Evolutionary conservation across 2,329 filamentous ascomycete genomes (phyloP).

Genomic region (Aspergillus sp.): DNA sequence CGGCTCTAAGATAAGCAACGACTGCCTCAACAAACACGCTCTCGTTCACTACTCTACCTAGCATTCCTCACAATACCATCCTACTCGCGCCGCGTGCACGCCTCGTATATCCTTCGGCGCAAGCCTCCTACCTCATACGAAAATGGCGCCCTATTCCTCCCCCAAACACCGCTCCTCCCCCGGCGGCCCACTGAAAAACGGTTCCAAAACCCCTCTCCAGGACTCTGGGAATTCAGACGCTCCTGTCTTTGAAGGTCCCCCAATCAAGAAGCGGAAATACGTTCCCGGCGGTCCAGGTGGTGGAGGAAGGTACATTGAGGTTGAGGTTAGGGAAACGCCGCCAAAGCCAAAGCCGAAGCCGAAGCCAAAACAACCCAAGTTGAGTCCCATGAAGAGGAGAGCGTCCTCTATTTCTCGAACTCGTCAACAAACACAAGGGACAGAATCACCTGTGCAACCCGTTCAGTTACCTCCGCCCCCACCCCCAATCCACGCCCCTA

Average conservation of each 20-base stretch:
- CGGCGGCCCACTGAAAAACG: conserved; percentile 28
- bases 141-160: conserved; percentile 35
- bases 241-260: conserved; percentile 54
- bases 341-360: conserved; percentile 17
- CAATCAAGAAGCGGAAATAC: conserved; percentile 72
- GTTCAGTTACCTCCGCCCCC: conserved; percentile 26
- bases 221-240: conserved; percentile 28
- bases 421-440: conserved; percentile 44
- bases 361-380: conserved; percentile 43
- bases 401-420: conserved; percentile 51
- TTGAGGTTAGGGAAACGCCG: conserved; percentile 61
- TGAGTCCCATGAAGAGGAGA: conserved; percentile 43
- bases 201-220: conserved; percentile 34
- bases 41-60: background rate
- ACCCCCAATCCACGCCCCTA: conserved; percentile 28
- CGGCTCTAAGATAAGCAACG: conserved; percentile 15
- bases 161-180: conserved; percentile 26
- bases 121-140: background rate
- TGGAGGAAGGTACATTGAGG: conserved; percentile 78
- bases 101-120: background rate
- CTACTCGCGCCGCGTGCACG: background rate
- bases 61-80: background rate
- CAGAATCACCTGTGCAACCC: conserved; percentile 15
- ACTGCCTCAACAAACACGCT: background rate
- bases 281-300: conserved; percentile 84